Percentiles rank a stretch among this genome's conserved stretches.
Evolutionary conservation across 257 asterid species (phyloP).

Genomic region (Gentiana straminea): DNA sequence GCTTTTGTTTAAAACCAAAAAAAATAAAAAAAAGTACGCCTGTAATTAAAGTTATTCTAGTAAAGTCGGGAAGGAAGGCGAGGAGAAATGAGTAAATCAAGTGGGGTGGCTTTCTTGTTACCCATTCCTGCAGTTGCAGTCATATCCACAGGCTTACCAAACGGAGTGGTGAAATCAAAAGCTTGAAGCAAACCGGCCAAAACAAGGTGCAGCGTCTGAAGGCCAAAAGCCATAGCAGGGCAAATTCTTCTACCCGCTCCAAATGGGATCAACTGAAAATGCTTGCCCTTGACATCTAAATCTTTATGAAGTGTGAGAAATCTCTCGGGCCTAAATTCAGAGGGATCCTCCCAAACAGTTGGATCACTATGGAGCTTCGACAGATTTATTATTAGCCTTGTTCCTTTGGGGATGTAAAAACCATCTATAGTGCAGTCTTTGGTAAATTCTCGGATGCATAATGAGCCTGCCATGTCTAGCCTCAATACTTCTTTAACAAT

Average conservation of each 20-base stretch:
- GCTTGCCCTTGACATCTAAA: conserved; percentile 27
- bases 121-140: conserved; percentile 33
- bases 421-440: conserved; percentile 31
- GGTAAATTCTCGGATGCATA: conserved; percentile 29
- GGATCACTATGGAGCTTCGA: conserved; percentile 52
- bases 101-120: conserved; percentile 30
- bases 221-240: conserved; percentile 35
- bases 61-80: conserved; percentile 2
- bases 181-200: conserved; percentile 47
- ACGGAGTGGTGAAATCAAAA: conserved; percentile 21
- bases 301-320: conserved; percentile 27
- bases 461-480: conserved; percentile 37
- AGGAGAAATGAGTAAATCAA: conserved; percentile 24
- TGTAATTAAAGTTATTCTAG: too few relatives aligned
- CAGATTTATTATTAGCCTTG: conserved; percentile 27
- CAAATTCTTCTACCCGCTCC: conserved; percentile 48
- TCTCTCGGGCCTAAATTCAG: conserved; percentile 34
- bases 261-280: conserved; percentile 45
- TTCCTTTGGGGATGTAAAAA: conserved; percentile 25
- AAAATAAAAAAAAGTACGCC: too few relatives aligned
- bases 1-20: too few relatives aligned
- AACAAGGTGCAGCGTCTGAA: conserved; percentile 32
- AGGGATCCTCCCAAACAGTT: conserved; percentile 35
- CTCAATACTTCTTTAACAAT: conserved; percentile 41
- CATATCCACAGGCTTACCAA: conserved; percentile 31